A percentile compares a stretch with the other conserved stretches of the same genome.
phyloP scores from a whole-genome alignment of 2,329 filamentous ascomycete genomes.

The Ophiostoma sp. region DNA sequence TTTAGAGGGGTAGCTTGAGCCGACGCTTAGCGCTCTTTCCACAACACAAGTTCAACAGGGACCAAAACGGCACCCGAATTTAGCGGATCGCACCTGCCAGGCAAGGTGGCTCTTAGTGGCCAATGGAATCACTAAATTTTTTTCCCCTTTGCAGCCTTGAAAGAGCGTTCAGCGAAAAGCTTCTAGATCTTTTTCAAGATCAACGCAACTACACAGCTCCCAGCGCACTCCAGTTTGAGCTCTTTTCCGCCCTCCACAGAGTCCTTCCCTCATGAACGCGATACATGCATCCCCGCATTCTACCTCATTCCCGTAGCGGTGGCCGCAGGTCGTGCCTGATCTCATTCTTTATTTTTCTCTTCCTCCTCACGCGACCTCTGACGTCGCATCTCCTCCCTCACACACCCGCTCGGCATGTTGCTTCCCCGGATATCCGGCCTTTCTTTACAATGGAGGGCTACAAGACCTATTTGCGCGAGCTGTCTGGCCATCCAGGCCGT shows the following conservation, averaged over 20 bases:
- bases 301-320: background rate
- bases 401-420: background rate
- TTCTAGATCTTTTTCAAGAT: background rate
- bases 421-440: background rate
- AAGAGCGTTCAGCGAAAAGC: background rate
- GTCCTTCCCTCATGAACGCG: background rate
- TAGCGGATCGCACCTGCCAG: conserved; percentile 6
- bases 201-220: background rate
- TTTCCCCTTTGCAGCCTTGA: background rate
- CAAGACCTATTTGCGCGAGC: background rate
- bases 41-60: conserved; percentile 6
- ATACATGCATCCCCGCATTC: background rate
- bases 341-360: no score
- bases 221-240: background rate
- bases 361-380: background rate
- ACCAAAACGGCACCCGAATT: background rate
- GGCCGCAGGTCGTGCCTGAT: background rate
- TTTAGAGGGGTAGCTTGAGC: background rate
- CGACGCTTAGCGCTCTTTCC: background rate
- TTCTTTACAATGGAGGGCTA: background rate
- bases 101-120: background rate
- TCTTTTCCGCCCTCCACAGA: background rate
- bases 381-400: background rate
- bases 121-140: background rate
- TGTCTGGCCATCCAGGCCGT: background rate